Percentiles rank a stretch among this genome's conserved stretches.
These are phyloP conservation scores for Pythium aristosporum DNA, from an alignment of 352 stramenopile species.

Conservation along the genomic window DNA sequence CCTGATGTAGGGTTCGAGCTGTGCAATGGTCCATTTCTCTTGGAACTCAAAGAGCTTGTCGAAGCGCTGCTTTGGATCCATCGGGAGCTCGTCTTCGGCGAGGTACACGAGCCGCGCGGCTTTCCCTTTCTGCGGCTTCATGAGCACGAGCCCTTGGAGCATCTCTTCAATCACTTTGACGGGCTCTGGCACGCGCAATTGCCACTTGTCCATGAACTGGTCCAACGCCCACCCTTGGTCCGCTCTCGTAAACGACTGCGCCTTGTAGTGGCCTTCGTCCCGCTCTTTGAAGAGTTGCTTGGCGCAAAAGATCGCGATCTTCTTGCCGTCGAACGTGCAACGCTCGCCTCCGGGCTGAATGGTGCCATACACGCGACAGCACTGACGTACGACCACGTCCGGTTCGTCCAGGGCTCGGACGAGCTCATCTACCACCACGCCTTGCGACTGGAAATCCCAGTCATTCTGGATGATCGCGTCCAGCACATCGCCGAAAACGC, in stretches of 20 bases:
- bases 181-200: constrained; percentile 64
- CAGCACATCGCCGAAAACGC: constrained; percentile 74
- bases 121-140: constrained; percentile 46
- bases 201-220: constrained; percentile 83
- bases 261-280: constrained; percentile 37
- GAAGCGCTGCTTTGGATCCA: constrained; percentile 76
- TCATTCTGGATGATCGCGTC: constrained; percentile 73
- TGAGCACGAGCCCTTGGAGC: constrained; percentile 61
- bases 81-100: constrained; percentile 56
- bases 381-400: constrained; percentile 62
- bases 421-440: constrained; percentile 46
- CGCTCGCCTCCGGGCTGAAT: constrained; percentile 29
- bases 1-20: constrained; percentile 84
- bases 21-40: constrained; percentile 80
- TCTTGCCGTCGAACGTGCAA: constrained; percentile 53
- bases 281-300: constrained; percentile 75
- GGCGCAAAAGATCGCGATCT: constrained; percentile 73
- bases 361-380: constrained; percentile 62
- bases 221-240: constrained; percentile 50
- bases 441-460: constrained; percentile 46
- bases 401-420: constrained; percentile 36
- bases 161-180: constrained; percentile 62
- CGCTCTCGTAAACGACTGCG: constrained; percentile 19
- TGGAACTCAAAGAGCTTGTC: constrained; percentile 75
- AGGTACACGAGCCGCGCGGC: constrained; percentile 61